phyloP scores from a whole-genome alignment of 108 stramenopile species.

The Fragilariopsis cylindrus region DNA sequence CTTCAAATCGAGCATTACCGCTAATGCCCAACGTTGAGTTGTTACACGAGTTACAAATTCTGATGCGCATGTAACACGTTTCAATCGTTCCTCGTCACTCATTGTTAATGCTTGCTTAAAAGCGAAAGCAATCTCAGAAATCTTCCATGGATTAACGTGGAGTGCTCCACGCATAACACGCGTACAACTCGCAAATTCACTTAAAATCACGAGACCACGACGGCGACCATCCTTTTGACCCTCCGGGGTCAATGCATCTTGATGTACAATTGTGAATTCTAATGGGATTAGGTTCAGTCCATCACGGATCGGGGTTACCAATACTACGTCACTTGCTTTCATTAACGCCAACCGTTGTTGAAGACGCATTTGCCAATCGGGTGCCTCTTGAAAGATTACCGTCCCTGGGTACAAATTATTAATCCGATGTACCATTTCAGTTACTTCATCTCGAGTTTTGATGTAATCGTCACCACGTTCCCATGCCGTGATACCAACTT shows the following conservation, averaged over 20 bases:
- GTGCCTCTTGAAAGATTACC: conserved; percentile 87
- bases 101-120: conserved; percentile 72
- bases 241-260: conserved; percentile 79
- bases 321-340: conserved; percentile 81
- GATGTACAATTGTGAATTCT: conserved; percentile 95
- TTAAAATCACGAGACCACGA: conserved; percentile 89
- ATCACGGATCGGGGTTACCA: conserved; percentile 95
- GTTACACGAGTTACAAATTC: conserved; percentile 95
- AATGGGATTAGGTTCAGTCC: conserved; percentile 96
- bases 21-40: conserved; percentile 92
- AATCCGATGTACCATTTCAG: conserved; percentile 78
- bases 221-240: conserved; percentile 78
- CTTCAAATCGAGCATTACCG: conserved; percentile 88
- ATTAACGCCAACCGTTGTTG: conserved; percentile 87
- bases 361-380: conserved; percentile 72
- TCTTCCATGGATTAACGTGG: conserved; percentile 93
- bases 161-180: conserved; percentile 96
- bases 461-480: conserved; percentile 89
- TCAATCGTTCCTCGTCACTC: conserved; percentile 81
- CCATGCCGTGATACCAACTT: conserved; percentile 88
- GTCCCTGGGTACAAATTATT: conserved; percentile 86
- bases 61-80: conserved; percentile 70
- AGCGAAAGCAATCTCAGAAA: conserved; percentile 83
- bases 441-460: conserved; percentile 75
- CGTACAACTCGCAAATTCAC: conserved; percentile 88